These are phyloP conservation scores for Yueomyces sp. DNA, from an alignment of 1,139 yeast genomes.

Conservation along the genomic window DNA sequence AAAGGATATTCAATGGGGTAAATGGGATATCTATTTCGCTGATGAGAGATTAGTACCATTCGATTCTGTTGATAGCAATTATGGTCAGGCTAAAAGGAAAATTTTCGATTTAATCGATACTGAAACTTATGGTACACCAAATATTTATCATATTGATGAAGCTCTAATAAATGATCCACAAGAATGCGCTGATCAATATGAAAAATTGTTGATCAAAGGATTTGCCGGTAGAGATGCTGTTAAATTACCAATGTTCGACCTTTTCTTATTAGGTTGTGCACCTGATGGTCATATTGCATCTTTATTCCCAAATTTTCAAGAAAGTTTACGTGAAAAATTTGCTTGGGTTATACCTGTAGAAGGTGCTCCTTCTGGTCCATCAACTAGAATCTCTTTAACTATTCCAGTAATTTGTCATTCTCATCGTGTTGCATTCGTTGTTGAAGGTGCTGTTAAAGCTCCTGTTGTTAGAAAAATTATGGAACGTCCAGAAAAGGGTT, in stretches of 20 bases:
- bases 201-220: constrained; percentile 67
- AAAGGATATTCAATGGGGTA: constrained; percentile 71
- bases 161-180: constrained; percentile 67
- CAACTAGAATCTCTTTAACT: constrained; percentile 77
- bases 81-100: constrained; percentile 72
- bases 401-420: constrained; percentile 93
- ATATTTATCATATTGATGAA: constrained; percentile 72
- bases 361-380: constrained; percentile 84
- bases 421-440: constrained; percentile 80
- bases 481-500: constrained; percentile 93
- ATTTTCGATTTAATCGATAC: constrained; percentile 51
- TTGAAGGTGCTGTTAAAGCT: constrained; percentile 90
- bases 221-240: constrained; percentile 94
- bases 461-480: constrained; percentile 82
- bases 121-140: constrained; percentile 42
- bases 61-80: constrained; percentile 69
- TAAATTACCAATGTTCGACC: constrained; percentile 84
- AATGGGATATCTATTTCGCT: constrained; percentile 93
- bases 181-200: constrained; percentile 89
- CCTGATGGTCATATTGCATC: constrained; percentile 98
- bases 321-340: constrained; percentile 71
- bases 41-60: constrained; percentile 93
- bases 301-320: constrained; percentile 79
- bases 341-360: constrained; percentile 95
- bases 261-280: constrained; percentile 89